Base-by-base conservation (phyloP, 805 yeast species). In the Yamadazyma insecticola region DNA sequence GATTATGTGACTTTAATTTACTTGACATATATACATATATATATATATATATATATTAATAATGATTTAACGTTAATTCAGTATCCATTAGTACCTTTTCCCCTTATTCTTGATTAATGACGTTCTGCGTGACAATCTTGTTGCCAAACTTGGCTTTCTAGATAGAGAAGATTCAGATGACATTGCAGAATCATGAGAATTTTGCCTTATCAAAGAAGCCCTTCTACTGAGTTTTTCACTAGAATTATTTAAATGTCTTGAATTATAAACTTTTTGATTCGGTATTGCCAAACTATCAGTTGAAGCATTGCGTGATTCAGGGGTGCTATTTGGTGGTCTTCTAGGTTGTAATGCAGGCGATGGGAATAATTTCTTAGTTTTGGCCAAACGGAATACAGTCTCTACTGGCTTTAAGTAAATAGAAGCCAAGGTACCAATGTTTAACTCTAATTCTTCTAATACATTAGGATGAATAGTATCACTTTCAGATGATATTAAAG, bases 391-490 rank as follows among this genome's bases (percentile, higher is more conserved):
- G 64, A 88, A 88, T 2, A 88, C 87, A 45, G 75, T 83, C n/a
- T 72, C 71, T 6, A 85, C 81, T 0, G 96, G 95, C 44, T 87
- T 83, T 45, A 89, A 60, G 49, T 88, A 90, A 10, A 89, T 76
- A 0, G 95, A 80, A 0, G 94, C 89, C 32, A 90, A 59, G 0
- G 88, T 66, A 1, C 96, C 96, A 20, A 89, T 78, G 43, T 78
- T 79, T 40, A 88, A 62, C 45, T 85, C 94, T 32, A 89, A 60
- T 48, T 89, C 96, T 44, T 88, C 95, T 21, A 89, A 54, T 10
- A 82, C 70, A 2, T 59, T 55, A 1, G 81, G 79, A 39, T 86
- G 90, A 34, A 88, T 61, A 33, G 74, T 75, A 26, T 84, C 88
- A 35, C 76, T 76, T 13, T 82, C 81, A 0, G 76, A 63, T 13